Percentiles rank a stretch among this genome's conserved stretches.
Conservation (phyloP, 306 rosid species). For the Alnus rubra region DNA sequence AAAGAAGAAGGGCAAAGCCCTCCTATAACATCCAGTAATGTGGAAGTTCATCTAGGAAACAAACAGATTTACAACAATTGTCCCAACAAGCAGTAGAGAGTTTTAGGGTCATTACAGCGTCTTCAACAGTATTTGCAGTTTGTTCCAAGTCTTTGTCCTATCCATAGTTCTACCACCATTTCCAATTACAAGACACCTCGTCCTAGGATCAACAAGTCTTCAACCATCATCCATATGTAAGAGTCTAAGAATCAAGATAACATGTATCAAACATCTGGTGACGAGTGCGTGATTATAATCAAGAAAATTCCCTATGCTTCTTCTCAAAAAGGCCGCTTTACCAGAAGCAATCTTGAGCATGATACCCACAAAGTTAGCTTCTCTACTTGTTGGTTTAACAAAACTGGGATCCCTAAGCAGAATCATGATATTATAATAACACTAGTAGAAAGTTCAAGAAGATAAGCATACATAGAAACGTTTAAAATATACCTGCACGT, state of each 20-base stretch:
- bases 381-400: background rate
- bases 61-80: background rate
- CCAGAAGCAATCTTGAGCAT: background rate
- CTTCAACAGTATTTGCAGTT: background rate
- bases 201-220: background rate
- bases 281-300: background rate
- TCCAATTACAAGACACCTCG: background rate
- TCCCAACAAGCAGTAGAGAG: background rate
- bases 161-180: background rate
- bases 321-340: background rate
- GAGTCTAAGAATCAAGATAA: background rate
- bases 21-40: background rate
- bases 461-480: background rate
- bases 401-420: background rate
- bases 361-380: background rate
- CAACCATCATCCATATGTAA: background rate
- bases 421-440: background rate
- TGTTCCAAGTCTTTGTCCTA: background rate
- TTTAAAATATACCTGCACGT: background rate
- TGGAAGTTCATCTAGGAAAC: slow-evolving; percentile 1
- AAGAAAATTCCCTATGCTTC: background rate
- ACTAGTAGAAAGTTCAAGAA: background rate
- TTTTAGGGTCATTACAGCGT: background rate
- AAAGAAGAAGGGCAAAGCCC: background rate
- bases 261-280: background rate